Evolutionary conservation across 768 basidiomycete genomes (phyloP).

Genomic region (Sporobolomyces phaffii): DNA sequence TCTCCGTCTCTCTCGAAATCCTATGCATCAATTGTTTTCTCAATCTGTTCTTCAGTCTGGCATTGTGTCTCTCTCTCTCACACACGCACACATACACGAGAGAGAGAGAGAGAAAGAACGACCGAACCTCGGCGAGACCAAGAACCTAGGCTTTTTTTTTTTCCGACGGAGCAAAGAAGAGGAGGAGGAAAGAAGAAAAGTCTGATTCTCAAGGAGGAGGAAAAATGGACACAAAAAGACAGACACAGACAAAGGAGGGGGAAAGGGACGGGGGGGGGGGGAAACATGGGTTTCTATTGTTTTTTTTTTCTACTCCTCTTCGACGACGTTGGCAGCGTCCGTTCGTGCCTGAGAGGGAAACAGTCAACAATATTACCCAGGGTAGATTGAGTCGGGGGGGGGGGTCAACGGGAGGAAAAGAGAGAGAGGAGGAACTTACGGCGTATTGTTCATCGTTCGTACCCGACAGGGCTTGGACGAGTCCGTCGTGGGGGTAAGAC

Average conservation of each 20-base stretch:
- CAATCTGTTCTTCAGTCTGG: neutral
- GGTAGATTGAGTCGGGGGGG: too few species aligned
- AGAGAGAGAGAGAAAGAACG: neutral
- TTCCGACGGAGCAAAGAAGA: too few species aligned
- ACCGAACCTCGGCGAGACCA: too few species aligned
- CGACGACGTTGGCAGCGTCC: constrained; percentile 16
- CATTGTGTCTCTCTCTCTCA: neutral
- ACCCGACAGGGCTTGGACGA: constrained; percentile 32
- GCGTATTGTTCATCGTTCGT: constrained; percentile 25
- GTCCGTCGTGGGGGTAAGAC: constrained; percentile 36
- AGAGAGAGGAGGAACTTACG: constrained; percentile 2
- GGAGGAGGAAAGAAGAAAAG: neutral
- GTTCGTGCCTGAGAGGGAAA: constrained; percentile 12
- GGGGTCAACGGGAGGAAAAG: neutral
- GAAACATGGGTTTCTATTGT: too few species aligned
- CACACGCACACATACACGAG: neutral
- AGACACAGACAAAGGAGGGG: neutral
- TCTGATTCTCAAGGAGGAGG: too few species aligned
- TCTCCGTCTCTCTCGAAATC: neutral
- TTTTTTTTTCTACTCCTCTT: constrained; percentile 2
- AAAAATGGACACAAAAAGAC: neutral
- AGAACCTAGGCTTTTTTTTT: too few species aligned
- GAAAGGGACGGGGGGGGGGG: neutral
- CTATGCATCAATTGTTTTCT: neutral
- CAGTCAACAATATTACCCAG: too few species aligned